A percentile compares a stretch with the other conserved stretches of the same genome.
Evolutionary conservation across 139 green algal genomes (phyloP).

Genomic region (Yamagishiella unicocca): DNA sequence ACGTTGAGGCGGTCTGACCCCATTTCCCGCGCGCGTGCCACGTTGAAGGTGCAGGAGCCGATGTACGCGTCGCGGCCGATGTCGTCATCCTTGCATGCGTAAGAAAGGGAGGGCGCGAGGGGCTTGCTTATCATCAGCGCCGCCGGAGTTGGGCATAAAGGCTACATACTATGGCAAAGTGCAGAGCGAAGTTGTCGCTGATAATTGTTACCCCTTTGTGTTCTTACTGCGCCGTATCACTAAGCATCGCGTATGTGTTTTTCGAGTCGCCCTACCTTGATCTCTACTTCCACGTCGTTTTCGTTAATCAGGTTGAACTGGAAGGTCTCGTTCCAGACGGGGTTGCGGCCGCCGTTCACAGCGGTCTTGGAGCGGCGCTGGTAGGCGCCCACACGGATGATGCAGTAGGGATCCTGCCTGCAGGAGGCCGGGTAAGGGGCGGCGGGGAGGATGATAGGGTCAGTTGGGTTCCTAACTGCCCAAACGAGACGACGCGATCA

Average conservation of each 20-base stretch:
- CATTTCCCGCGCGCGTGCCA: not conserved
- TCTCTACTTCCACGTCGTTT: not conserved
- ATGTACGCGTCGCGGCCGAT: not conserved
- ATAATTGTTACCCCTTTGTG: no score
- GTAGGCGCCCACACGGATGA: not conserved
- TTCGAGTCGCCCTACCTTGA: constrained; percentile 15
- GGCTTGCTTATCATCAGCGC: no score
- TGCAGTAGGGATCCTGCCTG: constrained; percentile 27
- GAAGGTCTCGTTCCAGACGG: constrained; percentile 45
- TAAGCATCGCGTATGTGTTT: no score
- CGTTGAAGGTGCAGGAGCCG: not conserved
- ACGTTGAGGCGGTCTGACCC: not conserved
- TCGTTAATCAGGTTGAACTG: constrained; percentile 36
- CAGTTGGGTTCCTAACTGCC: not conserved
- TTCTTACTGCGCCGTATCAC: no score
- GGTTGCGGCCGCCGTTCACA: not conserved
- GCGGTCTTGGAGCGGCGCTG: not conserved
- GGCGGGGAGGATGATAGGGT: not conserved
- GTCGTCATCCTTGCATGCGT: not conserved
- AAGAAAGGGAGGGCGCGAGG: no score
- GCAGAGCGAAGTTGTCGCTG: no score
- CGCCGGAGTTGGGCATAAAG: no score
- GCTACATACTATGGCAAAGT: no score
- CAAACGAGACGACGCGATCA: no score
- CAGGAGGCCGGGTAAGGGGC: no score